A percentile compares a stretch with the other conserved stretches of the same genome.
These are phyloP conservation scores for Pythium rhizo-oryzae DNA, from an alignment of 352 stramenopile genomes.

Conservation along the genomic window DNA sequence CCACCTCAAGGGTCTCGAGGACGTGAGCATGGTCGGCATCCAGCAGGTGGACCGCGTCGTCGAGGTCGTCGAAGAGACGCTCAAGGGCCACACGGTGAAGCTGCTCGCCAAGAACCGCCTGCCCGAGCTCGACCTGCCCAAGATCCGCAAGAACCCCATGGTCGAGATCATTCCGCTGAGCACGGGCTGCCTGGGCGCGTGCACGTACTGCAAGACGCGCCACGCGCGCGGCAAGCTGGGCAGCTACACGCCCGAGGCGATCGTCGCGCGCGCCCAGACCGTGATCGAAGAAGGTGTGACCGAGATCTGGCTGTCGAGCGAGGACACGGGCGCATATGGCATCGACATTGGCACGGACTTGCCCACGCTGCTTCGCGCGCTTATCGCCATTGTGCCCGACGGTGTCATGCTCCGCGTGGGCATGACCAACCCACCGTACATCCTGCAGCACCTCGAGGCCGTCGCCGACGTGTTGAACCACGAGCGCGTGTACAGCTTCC, in stretches of 20 bases:
- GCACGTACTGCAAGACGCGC: constrained; percentile 94
- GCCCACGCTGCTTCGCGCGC: constrained; percentile 55
- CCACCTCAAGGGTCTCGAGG: constrained; percentile 79
- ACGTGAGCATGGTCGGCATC: constrained; percentile 89
- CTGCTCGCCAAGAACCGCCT: constrained; percentile 84
- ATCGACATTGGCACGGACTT: constrained; percentile 88
- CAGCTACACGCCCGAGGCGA: constrained; percentile 83
- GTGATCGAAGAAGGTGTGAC: constrained; percentile 85
- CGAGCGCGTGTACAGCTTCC: constrained; percentile 85
- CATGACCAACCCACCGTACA: constrained; percentile 95
- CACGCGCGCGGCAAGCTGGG: constrained; percentile 91
- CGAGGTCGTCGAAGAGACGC: constrained; percentile 91
- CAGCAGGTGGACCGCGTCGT: constrained; percentile 92
- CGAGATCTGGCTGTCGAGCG: constrained; percentile 92
- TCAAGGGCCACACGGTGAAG: constrained; percentile 89
- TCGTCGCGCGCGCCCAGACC: constrained; percentile 63
- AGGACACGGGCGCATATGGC: constrained; percentile 93
- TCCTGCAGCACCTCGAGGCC: constrained; percentile 84
- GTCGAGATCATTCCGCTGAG: constrained; percentile 93
- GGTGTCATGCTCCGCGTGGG: constrained; percentile 91
- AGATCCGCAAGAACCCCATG: constrained; percentile 92
- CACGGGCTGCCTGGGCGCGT: constrained; percentile 91
- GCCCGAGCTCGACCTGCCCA: constrained; percentile 88
- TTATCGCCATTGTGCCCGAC: constrained; percentile 70
- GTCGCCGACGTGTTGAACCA: constrained; percentile 86